Evolutionary conservation across 768 basidiomycete species (phyloP).

Genomic region (Trametes villosa): DNA sequence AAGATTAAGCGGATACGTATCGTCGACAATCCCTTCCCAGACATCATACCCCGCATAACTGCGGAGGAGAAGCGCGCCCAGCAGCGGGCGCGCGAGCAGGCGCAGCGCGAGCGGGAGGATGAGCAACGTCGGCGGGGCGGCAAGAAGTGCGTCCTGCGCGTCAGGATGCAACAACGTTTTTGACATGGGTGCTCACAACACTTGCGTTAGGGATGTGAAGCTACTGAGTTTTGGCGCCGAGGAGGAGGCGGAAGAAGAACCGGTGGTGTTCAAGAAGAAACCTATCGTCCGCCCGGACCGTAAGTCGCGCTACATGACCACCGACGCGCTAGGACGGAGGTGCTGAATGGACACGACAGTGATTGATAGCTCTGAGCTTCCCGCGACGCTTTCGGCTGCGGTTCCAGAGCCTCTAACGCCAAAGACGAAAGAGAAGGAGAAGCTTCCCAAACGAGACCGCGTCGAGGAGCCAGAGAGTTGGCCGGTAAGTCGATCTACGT

Average conservation of each 20-base stretch:
- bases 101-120: slow-evolving; percentile 80
- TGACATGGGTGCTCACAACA: too few relatives aligned
- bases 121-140: slow-evolving; percentile 71
- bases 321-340: not conserved
- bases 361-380: slow-evolving; percentile 38
- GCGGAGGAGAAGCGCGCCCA: slow-evolving; percentile 89
- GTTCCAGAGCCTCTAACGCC: slow-evolving; percentile 5
- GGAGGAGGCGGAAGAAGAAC: slow-evolving; percentile 64
- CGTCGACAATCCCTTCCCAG: slow-evolving; percentile 91
- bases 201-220: slow-evolving; percentile 72
- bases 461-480: slow-evolving; percentile 8
- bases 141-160: slow-evolving; percentile 70
- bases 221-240: slow-evolving; percentile 86
- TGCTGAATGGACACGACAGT: slow-evolving; percentile 28
- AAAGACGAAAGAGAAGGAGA: slow-evolving; percentile 19
- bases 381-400: slow-evolving; percentile 21
- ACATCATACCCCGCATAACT: slow-evolving; percentile 95
- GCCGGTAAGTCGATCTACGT: not conserved
- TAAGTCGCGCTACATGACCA: slow-evolving; percentile 41
- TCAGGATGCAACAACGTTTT: too few relatives aligned
- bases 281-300: slow-evolving; percentile 83
- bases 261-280: slow-evolving; percentile 70
- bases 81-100: slow-evolving; percentile 76
- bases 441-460: slow-evolving; percentile 22
- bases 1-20: slow-evolving; percentile 87